Evolutionary conservation across 2,329 filamentous ascomycete genomes (phyloP).

Genomic region (Botrytis galanthina): DNA sequence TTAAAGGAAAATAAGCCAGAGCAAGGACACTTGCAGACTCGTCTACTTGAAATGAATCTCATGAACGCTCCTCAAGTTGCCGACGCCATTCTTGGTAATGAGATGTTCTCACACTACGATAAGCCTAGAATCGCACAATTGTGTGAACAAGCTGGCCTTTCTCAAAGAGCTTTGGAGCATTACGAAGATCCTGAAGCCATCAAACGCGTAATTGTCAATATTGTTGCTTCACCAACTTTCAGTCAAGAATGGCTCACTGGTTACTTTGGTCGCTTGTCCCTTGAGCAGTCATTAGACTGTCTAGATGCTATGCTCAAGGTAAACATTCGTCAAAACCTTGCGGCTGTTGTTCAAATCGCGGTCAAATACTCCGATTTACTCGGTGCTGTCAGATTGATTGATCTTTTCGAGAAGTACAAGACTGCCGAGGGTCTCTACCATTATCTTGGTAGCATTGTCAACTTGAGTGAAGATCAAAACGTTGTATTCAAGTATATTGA

Average conservation of each 20-base stretch:
- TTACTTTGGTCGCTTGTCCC: conserved; percentile 92
- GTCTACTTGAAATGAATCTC: conserved; percentile 96
- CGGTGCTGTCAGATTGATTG: conserved; percentile 81
- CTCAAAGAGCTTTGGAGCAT: conserved; percentile 85
- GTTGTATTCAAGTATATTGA: conserved; percentile 99
- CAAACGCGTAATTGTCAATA: conserved; percentile 85
- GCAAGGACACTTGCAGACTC: conserved; percentile 89
- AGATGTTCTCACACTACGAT: conserved; percentile 98
- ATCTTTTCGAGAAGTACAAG: conserved; percentile 95
- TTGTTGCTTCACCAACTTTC: conserved; percentile 78
- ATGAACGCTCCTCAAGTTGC: conserved; percentile 96
- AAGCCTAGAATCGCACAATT: conserved; percentile 83
- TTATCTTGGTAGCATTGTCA: conserved; percentile 97
- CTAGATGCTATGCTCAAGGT: conserved; percentile 93
- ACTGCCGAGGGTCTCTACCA: conserved; percentile 97
- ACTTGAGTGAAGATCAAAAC: conserved; percentile 90
- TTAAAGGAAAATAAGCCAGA: conserved; percentile 93
- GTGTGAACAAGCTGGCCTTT: conserved; percentile 88
- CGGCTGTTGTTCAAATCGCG: conserved; percentile 89
- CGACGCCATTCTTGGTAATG: conserved; percentile 94
- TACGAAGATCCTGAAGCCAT: conserved; percentile 87
- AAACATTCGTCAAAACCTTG: conserved; percentile 96
- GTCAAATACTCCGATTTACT: conserved; percentile 98
- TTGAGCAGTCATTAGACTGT: conserved; percentile 92
- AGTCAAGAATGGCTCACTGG: conserved; percentile 86